Evolutionary conservation across 2,329 filamentous ascomycete genomes (phyloP), one percentile per base, ranked within the genome.

Genomic region (Epichloe glyceriae): DNA sequence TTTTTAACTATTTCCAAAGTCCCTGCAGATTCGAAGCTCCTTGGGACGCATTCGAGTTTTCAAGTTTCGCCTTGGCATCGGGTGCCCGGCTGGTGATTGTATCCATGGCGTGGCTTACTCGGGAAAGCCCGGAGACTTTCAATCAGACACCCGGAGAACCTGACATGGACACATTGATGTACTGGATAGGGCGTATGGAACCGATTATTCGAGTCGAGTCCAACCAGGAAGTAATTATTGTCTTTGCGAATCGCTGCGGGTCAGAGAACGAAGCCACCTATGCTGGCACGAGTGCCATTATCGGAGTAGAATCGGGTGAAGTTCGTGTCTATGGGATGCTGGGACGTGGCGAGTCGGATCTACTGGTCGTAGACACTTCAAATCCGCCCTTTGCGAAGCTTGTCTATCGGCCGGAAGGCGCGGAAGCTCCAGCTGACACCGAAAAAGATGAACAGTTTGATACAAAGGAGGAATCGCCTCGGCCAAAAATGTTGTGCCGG

Each of bases 71-170:
- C 5, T 62, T 88, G 0, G 66, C 78, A 1, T 66, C 68, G 0
- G 60, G 73, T 0, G 76, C 83, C 0, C 79, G 80, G 14, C 55
- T 90, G 0, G 80, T 87, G 2, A 78, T 89, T 35, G 57, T 91
- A 0, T 80, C 78, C 4, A 90, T 90, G 86, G 85, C 87, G 0
- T 91, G 86, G 86, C 70, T 86, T 34, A 88, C 85, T 2, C 70
- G 63, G 50, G 79, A 72, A 54, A 74, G 71, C 58, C 72, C 65
- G 1, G 70, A 59, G 17, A 52, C 53, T 7, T 80, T 70, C 61
- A 79, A 60, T 52, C 71, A 57, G 30, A 69, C 55, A 55, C 78
- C 77, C 0, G 62, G 73, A 1, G 76, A 81, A 47, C 84, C 85
- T 0, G 86, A 90, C 56, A 74, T 86, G 67, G 79, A 86, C 22